A percentile compares a stretch with the other conserved stretches of the same genome.
Evolutionary conservation across 129 eudicot genomes (phyloP).

Genomic region (Lonicera japonica): DNA sequence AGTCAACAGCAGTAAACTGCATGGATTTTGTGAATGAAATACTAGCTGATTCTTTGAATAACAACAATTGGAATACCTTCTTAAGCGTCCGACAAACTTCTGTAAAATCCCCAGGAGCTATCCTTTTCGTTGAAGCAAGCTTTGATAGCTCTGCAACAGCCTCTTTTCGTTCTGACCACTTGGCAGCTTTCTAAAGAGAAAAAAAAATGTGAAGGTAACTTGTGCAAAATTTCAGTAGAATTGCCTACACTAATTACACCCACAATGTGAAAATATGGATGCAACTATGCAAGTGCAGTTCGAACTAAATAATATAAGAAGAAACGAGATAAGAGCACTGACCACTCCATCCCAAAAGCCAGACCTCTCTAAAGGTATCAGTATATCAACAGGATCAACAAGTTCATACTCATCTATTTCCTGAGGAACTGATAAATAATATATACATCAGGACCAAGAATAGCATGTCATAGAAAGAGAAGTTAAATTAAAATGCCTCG

Average conservation of each 20-base stretch:
- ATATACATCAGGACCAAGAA: constrained; percentile 14
- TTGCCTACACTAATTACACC: neutral
- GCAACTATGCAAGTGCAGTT: constrained; percentile 2
- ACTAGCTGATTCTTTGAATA: too few relatives aligned
- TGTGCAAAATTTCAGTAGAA: neutral
- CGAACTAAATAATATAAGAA: neutral
- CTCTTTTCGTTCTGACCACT: constrained; percentile 98
- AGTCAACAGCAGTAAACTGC: too few relatives aligned
- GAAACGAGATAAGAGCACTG: constrained; percentile 23
- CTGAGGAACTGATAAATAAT: constrained; percentile 64
- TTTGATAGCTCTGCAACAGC: constrained; percentile 93
- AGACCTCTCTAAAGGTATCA: constrained; percentile 94
- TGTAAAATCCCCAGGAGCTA: constrained; percentile 96
- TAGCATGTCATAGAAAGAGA: neutral
- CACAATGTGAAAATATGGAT: constrained; percentile 2
- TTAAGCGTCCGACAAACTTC: constrained; percentile 89
- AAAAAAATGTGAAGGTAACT: neutral
- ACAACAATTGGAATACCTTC: constrained; percentile 43
- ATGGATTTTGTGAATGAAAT: too few relatives aligned
- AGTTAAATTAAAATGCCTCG: neutral
- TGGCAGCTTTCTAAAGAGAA: constrained; percentile 80
- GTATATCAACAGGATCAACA: constrained; percentile 97
- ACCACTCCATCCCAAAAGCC: constrained; percentile 99
- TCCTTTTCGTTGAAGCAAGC: constrained; percentile 93
- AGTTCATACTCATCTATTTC: constrained; percentile 98